A percentile compares a stretch with the other conserved stretches of the same genome.
Evolutionary conservation across 306 rosid species (phyloP).

Genomic region (Luffa acutangula): DNA sequence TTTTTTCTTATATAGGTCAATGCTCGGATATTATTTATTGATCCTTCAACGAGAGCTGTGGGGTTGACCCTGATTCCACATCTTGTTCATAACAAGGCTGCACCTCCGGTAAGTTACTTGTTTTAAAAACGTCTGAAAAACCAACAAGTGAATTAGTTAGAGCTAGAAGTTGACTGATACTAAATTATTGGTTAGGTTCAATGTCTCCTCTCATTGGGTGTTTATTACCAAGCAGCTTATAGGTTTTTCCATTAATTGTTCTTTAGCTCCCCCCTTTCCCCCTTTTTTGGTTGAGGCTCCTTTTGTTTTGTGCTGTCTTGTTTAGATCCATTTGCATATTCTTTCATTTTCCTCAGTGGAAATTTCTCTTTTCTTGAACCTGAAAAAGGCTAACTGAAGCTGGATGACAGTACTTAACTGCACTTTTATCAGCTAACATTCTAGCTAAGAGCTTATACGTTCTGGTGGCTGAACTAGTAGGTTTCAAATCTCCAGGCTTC

Average conservation of each 20-base stretch:
- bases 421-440: not conserved
- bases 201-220: not conserved
- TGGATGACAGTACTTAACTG: not conserved
- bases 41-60: slow-evolving; percentile 84
- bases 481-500: not conserved
- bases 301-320: not conserved
- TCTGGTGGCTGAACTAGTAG: not conserved
- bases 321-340: not conserved
- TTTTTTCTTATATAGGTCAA: slow-evolving; percentile 41
- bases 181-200: not conserved
- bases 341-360: not conserved
- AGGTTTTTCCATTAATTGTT: not conserved
- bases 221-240: not conserved
- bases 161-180: not conserved
- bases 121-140: not conserved
- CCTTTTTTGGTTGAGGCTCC: not conserved
- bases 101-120: slow-evolving; percentile 57
- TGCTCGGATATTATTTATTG: slow-evolving; percentile 82
- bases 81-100: slow-evolving; percentile 71
- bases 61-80: slow-evolving; percentile 91
- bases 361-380: not conserved
- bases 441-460: not conserved
- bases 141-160: not conserved
- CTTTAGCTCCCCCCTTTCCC: not conserved
- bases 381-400: not conserved